Evolutionary conservation across 164 flowering plant genomes (phyloP).

Genomic region (Piper betle): DNA sequence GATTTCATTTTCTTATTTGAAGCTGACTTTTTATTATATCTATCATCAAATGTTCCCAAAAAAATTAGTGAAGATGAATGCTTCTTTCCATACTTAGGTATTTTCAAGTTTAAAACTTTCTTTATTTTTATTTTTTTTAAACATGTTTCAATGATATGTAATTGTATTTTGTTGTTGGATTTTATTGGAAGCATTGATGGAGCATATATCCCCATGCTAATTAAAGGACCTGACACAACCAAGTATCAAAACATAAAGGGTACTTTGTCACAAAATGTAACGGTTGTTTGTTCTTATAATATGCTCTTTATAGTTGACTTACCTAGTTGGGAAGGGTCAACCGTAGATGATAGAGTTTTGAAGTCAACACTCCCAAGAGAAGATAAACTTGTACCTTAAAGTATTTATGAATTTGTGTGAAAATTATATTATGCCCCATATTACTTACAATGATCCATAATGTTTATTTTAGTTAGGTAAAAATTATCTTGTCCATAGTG

Average conservation of each 20-base stretch:
- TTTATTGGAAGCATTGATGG: conserved; percentile 2
- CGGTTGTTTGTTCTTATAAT: neutral
- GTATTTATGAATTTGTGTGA: no score
- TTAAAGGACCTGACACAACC: no score
- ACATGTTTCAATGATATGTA: neutral
- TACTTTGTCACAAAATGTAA: conserved; percentile 4
- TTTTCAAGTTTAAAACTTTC: neutral
- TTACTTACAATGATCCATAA: no score
- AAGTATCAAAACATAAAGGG: neutral
- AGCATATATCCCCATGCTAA: neutral
- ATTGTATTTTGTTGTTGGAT: conserved; percentile 1
- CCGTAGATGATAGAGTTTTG: no score
- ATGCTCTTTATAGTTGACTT: no score
- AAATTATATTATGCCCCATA: no score
- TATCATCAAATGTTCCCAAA: neutral
- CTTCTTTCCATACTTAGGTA: conserved; percentile 8
- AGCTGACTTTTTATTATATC: neutral
- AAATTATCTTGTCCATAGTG: no score
- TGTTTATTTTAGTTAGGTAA: no score
- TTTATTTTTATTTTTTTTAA: neutral
- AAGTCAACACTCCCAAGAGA: no score
- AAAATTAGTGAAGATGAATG: no score
- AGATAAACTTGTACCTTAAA: no score
- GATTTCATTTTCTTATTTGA: neutral
- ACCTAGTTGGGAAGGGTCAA: no score